Evolutionary conservation across 192 early-diverging fungal species (phyloP).

Genomic region (Coemansia sp.): DNA sequence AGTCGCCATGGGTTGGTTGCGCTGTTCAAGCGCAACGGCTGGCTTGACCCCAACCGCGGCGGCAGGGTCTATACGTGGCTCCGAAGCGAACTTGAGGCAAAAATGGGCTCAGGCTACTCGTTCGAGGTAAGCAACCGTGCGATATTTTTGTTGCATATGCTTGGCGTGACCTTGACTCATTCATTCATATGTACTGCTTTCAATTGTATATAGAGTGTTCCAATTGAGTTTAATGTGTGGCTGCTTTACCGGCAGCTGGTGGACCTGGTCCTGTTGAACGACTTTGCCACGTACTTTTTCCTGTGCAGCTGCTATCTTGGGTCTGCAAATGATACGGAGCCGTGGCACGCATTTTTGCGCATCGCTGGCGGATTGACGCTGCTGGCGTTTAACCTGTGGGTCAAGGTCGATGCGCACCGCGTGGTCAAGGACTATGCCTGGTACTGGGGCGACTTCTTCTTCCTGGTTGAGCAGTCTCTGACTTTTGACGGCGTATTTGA

Average conservation of each 20-base stretch:
- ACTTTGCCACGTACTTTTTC: slow-evolving; percentile 87
- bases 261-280: slow-evolving; percentile 91
- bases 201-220: slow-evolving; percentile 48
- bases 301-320: slow-evolving; percentile 78
- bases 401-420: slow-evolving; percentile 91
- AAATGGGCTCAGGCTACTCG: slow-evolving; percentile 78
- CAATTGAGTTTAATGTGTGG: slow-evolving; percentile 97
- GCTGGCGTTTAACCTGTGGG: slow-evolving; percentile 91
- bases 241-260: slow-evolving; percentile 91
- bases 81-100: slow-evolving; percentile 66
- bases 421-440: slow-evolving; percentile 97
- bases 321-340: slow-evolving; percentile 56
- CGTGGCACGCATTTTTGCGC: slow-evolving; percentile 67
- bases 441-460: slow-evolving; percentile 99
- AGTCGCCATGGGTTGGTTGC: slow-evolving; percentile 69
- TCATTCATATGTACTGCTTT: neutral
- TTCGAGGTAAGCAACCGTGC: slow-evolving; percentile 57
- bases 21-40: slow-evolving; percentile 66
- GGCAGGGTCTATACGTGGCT: slow-evolving; percentile 61
- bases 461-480: slow-evolving; percentile 84
- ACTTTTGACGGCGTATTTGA: slow-evolving; percentile 95
- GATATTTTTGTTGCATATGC: neutral
- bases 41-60: slow-evolving; percentile 63
- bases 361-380: slow-evolving; percentile 77
- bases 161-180: neutral